Percentiles rank a stretch among this genome's conserved stretches.
Conservation (phyloP, 1,284 basidiomycete species). For the Fomes fomentarius region DNA sequence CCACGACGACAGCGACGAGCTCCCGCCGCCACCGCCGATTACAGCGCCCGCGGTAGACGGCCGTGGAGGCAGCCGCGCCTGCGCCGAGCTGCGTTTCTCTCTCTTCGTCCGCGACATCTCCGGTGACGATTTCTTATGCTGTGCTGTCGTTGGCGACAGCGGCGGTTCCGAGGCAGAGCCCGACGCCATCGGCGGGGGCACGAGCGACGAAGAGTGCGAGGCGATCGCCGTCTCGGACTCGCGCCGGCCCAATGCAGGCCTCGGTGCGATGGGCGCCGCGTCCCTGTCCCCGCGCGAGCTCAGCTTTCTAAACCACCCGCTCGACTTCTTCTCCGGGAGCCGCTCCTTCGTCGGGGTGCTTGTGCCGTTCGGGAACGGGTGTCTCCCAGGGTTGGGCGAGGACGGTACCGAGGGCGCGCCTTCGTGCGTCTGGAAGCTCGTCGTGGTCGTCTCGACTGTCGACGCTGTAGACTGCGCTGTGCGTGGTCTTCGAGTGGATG, state of each 20-base stretch:
- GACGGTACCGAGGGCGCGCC: slow-evolving; percentile 16
- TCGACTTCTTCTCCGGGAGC: slow-evolving; percentile 46
- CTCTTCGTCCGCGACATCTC: slow-evolving; percentile 23
- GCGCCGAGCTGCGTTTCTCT: slow-evolving; percentile 17
- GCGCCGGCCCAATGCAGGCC: slow-evolving; percentile 15
- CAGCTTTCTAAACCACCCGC: slow-evolving; percentile 61
- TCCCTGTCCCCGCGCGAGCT: slow-evolving; percentile 25
- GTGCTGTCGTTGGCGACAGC: slow-evolving; percentile 11
- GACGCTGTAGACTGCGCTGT: slow-evolving; percentile 23
- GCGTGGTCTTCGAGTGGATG: slow-evolving; percentile 18
- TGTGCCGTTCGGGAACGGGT: slow-evolving; percentile 20
- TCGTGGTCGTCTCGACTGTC: slow-evolving; percentile 17
- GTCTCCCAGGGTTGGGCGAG: slow-evolving; percentile 16
- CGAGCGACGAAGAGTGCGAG: slow-evolving; percentile 3
- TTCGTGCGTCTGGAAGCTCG: slow-evolving; percentile 19
- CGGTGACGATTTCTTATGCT: slow-evolving; percentile 31
- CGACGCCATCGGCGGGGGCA: slow-evolving; percentile 5
- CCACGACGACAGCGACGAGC: background rate
- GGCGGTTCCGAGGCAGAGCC: slow-evolving; percentile 10
- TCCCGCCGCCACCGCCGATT: slow-evolving; percentile 4
- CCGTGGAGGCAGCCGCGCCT: slow-evolving; percentile 16
- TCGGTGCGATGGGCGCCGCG: slow-evolving; percentile 11
- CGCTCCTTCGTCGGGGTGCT: slow-evolving; percentile 36
- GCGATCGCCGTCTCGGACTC: slow-evolving; percentile 24
- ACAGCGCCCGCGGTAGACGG: slow-evolving; percentile 34